phyloP scores from a whole-genome alignment of 371 early-diverging fungal genomes.

The Mortierella sp. region DNA sequence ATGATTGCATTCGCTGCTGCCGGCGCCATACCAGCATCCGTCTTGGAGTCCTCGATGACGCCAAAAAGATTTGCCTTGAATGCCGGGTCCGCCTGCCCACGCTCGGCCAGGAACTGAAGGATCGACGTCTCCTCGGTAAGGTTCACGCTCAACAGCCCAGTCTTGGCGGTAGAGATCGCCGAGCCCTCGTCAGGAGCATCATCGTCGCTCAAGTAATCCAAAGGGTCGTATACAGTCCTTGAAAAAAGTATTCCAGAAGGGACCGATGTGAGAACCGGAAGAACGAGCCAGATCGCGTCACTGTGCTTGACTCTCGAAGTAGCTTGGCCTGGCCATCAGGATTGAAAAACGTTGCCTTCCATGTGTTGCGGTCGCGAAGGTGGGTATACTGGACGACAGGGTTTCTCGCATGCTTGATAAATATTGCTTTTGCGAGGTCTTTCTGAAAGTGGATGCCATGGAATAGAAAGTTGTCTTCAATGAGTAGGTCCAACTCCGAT shows the following conservation, averaged over 20 bases:
- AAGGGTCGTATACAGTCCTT: background rate
- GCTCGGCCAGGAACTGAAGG: background rate
- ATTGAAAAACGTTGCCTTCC: conserved; percentile 9
- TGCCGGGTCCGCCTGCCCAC: background rate
- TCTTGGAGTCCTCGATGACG: background rate
- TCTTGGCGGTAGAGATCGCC: background rate
- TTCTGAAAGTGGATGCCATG: background rate
- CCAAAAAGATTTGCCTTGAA: background rate
- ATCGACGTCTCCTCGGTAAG: background rate
- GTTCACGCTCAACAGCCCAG: background rate
- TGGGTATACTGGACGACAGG: conserved; percentile 7
- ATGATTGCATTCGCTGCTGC: background rate
- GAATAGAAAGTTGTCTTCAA: too few relatives aligned
- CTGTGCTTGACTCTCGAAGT: conserved; percentile 3
- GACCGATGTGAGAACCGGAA: conserved; percentile 15
- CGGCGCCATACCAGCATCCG: background rate
- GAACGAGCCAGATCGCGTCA: background rate
- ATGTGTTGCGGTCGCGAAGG: background rate
- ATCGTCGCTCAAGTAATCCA: background rate
- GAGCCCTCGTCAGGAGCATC: background rate
- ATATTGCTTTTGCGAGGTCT: background rate
- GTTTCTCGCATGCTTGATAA: background rate
- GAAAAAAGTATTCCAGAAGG: conserved; percentile 7
- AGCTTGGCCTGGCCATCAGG: background rate
- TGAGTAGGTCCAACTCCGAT: too few relatives aligned